Base-by-base conservation (phyloP, 352 stramenopile species). In the Pythium insidiosum region DNA sequence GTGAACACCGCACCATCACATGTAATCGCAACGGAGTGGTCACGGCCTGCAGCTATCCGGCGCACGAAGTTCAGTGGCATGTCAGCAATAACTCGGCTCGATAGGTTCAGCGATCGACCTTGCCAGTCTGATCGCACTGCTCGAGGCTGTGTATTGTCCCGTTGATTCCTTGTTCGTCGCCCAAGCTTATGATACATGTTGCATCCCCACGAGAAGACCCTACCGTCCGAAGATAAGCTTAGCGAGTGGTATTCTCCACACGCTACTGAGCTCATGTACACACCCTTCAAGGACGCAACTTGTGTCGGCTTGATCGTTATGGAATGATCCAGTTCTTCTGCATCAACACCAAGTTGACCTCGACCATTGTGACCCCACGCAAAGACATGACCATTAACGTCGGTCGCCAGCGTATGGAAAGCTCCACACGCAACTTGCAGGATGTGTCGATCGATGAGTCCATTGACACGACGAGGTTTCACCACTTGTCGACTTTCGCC, bases 161-260 rank as follows among this genome's bases (percentile, higher is more conserved):
- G 35, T 20, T 75, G 55, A 6, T 43, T 51, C 35, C 70, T 56
- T 0, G 70, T 64, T 1, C 15, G 24, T 15, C 74, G 59, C 16
- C 78, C 78, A 6, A 90, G 68, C 39, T 90, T 68, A 2, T 53
- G 59, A 23, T 72, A 87, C 38, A 71, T 72, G 49, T 81, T 83
- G 58, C 75, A 79, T 9, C 78, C 78, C 78, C 74, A 90, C 3
- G 74, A 83, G 29, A 73, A 90, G 2, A 87, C 63, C 7, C 58
- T 44, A 6, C 78, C 74, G 20, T 70, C 56, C 2, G 78, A 82
- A 26, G 73, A 78, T 5, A 90, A 37, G 5, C 48, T 70, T 18
- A 90, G 56, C 18, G 78, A 88, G 53, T 90, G 78, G 38, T 82
- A 81, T 36, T 85, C 78, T 6, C 78, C 74, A 38, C 74, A 87